Percentiles rank a stretch among this genome's conserved stretches.
Evolutionary conservation across 176 grass and related monocot genomes (phyloP).

Genomic region (Dendrocalamus sinicus): DNA sequence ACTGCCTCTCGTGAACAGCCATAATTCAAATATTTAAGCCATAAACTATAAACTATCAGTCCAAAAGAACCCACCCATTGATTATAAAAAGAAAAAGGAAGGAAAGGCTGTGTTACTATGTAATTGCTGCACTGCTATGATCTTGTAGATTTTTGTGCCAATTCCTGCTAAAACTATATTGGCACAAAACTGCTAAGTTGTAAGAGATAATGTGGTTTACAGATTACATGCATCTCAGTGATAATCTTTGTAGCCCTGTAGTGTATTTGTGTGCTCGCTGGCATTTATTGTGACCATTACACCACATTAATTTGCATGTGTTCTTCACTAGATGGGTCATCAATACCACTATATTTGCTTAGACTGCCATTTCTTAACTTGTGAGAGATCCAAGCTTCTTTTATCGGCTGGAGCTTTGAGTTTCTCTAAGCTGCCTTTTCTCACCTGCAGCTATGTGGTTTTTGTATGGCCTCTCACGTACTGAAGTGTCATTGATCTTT

Average conservation of each 20-base stretch:
- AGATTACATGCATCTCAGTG: not conserved
- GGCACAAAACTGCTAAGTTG: not conserved
- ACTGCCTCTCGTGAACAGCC: no score
- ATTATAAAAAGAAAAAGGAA: not conserved
- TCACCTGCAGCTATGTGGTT: not conserved
- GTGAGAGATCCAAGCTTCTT: not conserved
- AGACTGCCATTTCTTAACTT: not conserved
- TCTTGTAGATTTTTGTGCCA: not conserved
- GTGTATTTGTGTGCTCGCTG: not conserved
- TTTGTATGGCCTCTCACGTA: not conserved
- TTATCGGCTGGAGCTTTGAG: not conserved
- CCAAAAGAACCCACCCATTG: no score
- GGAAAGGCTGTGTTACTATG: not conserved
- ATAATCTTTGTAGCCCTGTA: not conserved
- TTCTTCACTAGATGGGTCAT: conserved; percentile 13
- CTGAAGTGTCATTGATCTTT: conserved; percentile 9
- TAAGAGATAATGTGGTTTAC: not conserved
- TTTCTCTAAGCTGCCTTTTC: conserved; percentile 12
- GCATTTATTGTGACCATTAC: not conserved
- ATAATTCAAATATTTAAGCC: no score
- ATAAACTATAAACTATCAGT: no score
- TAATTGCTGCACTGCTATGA: not conserved
- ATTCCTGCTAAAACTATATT: not conserved
- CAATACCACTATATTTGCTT: not conserved
- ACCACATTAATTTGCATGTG: not conserved